Evolutionary conservation across 2,329 filamentous ascomycete species (phyloP), one percentile per base, ranked within the genome.

Genomic region (Cladobotryum protrusum): DNA sequence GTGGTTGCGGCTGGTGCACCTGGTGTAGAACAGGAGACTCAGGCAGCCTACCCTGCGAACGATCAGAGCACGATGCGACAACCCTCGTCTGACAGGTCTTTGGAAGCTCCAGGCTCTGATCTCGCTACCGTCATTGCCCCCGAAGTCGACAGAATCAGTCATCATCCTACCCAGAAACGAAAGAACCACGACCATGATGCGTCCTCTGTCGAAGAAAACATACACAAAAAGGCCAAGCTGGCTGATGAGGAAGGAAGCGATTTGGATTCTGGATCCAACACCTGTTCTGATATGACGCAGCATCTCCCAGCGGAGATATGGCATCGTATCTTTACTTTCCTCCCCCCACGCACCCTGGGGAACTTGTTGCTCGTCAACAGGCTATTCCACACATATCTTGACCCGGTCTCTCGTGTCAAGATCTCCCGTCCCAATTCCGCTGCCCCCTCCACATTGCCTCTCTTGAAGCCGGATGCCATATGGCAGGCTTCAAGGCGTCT

Each of bases 401-500:
- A 78, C 58, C 71, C 77, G 45, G 67, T 65, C 45, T 72, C 73
- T 45, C 49, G 55, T 39, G 57, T 61, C 57, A 58, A 49, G 47
- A 32, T 55, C 45, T 36, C 55, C 54, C 56, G 54, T 55, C 44
- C 50, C 58, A 56, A 45, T 24, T 54, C n/a, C 46, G 47, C 41
- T 29, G 35, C 51, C 48, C 17, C 47, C 51, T 42, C 70, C 57
- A 56, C 59, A 48, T 56, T 69, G 47, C 48, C 59, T 29, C 42
- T 53, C 40, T 61, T 74, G 59, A 77, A 78, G 61, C 80, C 85
- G 59, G 80, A 89, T 61, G 68, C 71, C 43, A 82, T 92, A 59
- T 92, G 87, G 87, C 78, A 78, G 62, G 71, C 75, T 56, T 86
- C 87, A 59, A 80, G 87, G 61, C 82, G 82, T 58, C 68, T 72